Evolutionary conservation across 148 eudicot genomes (phyloP).

Genomic region (Camellia lanceoleosa): DNA sequence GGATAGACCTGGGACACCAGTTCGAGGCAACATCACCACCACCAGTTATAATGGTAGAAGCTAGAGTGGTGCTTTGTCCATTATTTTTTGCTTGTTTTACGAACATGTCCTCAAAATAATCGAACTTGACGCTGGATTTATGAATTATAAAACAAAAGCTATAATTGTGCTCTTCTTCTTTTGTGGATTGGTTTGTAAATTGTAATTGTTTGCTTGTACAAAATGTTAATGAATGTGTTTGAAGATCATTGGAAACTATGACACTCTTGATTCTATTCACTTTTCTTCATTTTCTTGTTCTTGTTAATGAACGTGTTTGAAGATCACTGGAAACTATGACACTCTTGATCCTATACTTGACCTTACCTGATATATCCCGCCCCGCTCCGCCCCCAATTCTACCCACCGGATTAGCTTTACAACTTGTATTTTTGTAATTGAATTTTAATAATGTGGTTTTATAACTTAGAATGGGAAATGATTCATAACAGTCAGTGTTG

Average conservation of each 20-base stretch:
- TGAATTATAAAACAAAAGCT: not conserved
- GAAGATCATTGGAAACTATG: too few relatives aligned
- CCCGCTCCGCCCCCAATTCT: too few relatives aligned
- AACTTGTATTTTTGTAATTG: too few relatives aligned
- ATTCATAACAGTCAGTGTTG: too few relatives aligned
- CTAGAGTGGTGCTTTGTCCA: conserved; percentile 1
- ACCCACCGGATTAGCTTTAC: too few relatives aligned
- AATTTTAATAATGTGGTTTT: too few relatives aligned
- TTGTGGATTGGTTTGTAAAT: not conserved
- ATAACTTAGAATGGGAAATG: too few relatives aligned
- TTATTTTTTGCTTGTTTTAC: not conserved
- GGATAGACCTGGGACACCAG: conserved; percentile 10
- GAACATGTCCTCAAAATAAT: not conserved
- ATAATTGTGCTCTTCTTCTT: conserved; percentile 2
- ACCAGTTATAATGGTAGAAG: conserved; percentile 15
- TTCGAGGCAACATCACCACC: not conserved
- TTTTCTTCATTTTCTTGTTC: not conserved
- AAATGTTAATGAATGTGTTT: not conserved
- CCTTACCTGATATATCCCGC: too few relatives aligned
- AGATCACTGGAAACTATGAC: not conserved
- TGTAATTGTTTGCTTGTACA: not conserved
- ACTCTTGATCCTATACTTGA: too few relatives aligned
- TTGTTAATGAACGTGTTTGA: too few relatives aligned
- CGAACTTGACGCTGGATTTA: not conserved
- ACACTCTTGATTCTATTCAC: not conserved